Percentiles rank a stretch among this genome's conserved stretches.
These are phyloP conservation scores for Cyclotella baltica DNA, from an alignment of 108 stramenopile genomes.

Conservation along the genomic window DNA sequence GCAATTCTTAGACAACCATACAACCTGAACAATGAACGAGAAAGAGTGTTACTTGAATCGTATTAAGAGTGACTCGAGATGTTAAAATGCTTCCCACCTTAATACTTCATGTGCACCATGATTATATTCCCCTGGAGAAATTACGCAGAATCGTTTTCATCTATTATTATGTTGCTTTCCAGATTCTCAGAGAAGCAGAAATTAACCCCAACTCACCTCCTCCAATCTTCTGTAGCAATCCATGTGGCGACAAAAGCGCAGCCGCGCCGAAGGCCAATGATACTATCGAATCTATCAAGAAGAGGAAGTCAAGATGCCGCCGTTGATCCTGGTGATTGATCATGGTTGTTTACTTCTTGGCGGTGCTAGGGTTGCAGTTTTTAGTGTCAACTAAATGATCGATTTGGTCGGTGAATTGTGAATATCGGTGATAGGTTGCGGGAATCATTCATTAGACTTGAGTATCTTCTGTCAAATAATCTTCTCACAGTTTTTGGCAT, in stretches of 20 bases:
- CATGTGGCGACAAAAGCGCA: slow-evolving; percentile 78
- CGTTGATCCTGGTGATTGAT: slow-evolving; percentile 39
- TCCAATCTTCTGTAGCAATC: slow-evolving; percentile 52
- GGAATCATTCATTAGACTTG: no score
- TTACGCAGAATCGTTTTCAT: not conserved
- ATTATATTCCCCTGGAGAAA: slow-evolving; percentile 55
- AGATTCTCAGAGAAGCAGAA: no score
- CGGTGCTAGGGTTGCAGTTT: no score
- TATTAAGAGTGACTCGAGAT: not conserved
- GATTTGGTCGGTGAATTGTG: no score
- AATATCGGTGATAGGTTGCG: no score
- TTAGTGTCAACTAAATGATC: no score
- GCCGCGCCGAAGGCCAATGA: slow-evolving; percentile 72
- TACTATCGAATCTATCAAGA: slow-evolving; percentile 70
- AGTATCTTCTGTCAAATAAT: no score
- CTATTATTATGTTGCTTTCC: no score
- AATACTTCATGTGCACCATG: slow-evolving; percentile 83
- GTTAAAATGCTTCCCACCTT: slow-evolving; percentile 49
- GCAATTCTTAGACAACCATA: slow-evolving; percentile 87
- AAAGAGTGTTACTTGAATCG: not conserved
- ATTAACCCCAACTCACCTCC: slow-evolving; percentile 39
- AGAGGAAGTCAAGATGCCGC: slow-evolving; percentile 67
- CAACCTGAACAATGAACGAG: slow-evolving; percentile 28
- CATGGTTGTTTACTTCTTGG: no score
- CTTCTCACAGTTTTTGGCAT: no score